Percentiles rank a stretch among this genome's conserved stretches.
These are phyloP conservation scores for Mycena sanguinolenta DNA, from an alignment of 768 basidiomycete genomes.

Conservation along the genomic window DNA sequence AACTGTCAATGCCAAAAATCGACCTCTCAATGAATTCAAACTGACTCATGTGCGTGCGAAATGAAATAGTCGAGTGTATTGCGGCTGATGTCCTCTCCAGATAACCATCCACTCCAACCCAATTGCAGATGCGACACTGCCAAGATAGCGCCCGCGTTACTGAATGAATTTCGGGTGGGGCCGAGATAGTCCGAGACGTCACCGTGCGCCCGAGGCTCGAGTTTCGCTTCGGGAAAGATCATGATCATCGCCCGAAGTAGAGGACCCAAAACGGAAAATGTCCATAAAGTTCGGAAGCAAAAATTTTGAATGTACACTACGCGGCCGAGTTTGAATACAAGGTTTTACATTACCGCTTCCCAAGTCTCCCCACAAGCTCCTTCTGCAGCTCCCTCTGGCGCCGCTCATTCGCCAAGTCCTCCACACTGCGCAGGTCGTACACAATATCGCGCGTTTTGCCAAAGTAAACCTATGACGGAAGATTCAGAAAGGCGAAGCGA, in stretches of 20 bases:
- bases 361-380: constrained; percentile 78
- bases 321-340: neutral
- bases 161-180: too few species aligned
- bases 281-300: constrained; percentile 23
- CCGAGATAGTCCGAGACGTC: too few species aligned
- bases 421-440: constrained; percentile 89
- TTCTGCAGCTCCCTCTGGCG: constrained; percentile 90
- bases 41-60: constrained; percentile 82
- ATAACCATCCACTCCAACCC: constrained; percentile 95
- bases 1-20: constrained; percentile 91
- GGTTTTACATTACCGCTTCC: constrained; percentile 64
- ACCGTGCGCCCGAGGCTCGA: too few species aligned
- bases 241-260: constrained; percentile 20
- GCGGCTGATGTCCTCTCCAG: constrained; percentile 55
- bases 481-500: constrained; percentile 5
- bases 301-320: constrained; percentile 17
- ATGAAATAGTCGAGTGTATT: constrained; percentile 39
- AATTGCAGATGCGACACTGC: constrained; percentile 82
- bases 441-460: constrained; percentile 97
- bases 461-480: constrained; percentile 80
- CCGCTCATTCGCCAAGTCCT: constrained; percentile 86
- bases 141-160: too few species aligned
- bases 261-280: neutral
- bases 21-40: constrained; percentile 89
- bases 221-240: too few species aligned